These are phyloP conservation scores for Malbranchea zuffiana DNA, from an alignment of 2,329 filamentous ascomycete species.

Conservation along the genomic window DNA sequence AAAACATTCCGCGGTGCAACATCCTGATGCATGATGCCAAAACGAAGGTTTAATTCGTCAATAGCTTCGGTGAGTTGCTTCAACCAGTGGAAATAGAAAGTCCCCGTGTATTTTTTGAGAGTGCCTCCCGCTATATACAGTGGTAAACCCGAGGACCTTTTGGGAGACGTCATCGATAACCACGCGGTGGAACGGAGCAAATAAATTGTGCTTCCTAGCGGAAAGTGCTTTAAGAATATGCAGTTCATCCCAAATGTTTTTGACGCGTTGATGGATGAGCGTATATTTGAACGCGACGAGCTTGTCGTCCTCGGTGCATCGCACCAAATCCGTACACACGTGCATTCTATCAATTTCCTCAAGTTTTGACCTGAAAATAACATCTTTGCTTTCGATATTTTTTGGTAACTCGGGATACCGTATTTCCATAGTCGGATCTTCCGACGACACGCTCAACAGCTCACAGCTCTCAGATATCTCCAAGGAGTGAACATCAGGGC, in stretches of 20 bases:
- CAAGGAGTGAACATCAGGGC: conserved; percentile 2
- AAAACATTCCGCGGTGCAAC: conserved; percentile 11
- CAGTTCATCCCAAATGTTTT: conserved; percentile 10
- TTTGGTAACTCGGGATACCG: conserved; percentile 5
- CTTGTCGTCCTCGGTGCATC: conserved; percentile 3
- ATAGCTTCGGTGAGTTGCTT: conserved; percentile 10
- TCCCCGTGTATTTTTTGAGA: conserved; percentile 6
- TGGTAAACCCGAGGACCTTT: conserved; percentile 9
- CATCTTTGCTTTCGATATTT: conserved; percentile 1
- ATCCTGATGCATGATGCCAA: conserved; percentile 11
- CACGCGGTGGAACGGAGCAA: conserved; percentile 9
- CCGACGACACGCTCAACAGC: conserved; percentile 3
- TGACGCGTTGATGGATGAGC: conserved; percentile 2
- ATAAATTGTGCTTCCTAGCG: conserved; percentile 5
- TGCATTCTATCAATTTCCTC: conserved; percentile 9
- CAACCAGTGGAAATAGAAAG: conserved; percentile 11
- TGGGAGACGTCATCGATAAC: conserved; percentile 9
- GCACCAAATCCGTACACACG: conserved; percentile 7
- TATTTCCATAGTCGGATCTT: conserved; percentile 7
- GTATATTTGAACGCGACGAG: conserved; percentile 11
- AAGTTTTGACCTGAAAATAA: conserved; percentile 8
- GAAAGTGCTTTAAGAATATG: conserved; percentile 9
- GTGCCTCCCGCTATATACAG: conserved; percentile 8
- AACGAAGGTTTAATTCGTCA: conserved; percentile 12
- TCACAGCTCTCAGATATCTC: conserved; percentile 1